Evolutionary conservation across 2,329 filamentous ascomycete genomes (phyloP).

Genomic region (Penicillium rolfsii): DNA sequence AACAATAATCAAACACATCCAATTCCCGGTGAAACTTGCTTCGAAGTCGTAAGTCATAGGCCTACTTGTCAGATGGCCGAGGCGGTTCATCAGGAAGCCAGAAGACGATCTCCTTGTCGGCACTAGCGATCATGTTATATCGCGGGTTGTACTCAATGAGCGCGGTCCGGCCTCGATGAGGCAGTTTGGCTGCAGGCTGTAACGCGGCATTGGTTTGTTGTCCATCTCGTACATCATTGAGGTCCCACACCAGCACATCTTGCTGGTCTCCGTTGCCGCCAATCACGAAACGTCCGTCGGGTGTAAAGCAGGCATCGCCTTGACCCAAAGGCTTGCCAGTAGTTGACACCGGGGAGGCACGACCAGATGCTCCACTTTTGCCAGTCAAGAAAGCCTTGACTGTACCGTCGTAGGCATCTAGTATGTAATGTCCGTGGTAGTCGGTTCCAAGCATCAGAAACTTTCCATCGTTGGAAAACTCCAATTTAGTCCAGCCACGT

Average conservation of each 20-base stretch:
- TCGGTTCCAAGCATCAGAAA: conserved; percentile 81
- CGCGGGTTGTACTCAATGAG: conserved; percentile 87
- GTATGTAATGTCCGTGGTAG: conserved; percentile 80
- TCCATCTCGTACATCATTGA: conserved; percentile 59
- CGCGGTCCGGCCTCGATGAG: conserved; percentile 63
- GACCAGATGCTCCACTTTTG: conserved; percentile 52
- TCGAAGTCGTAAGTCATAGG: background rate
- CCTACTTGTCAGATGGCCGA: conserved; percentile 40
- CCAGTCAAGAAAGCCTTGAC: conserved; percentile 72
- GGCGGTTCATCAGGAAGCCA: conserved; percentile 70
- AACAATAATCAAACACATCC: background rate
- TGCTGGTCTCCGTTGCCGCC: conserved; percentile 71
- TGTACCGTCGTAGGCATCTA: conserved; percentile 88
- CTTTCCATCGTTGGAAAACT: conserved; percentile 96
- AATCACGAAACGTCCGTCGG: conserved; percentile 85
- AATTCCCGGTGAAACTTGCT: background rate
- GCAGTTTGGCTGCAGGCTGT: conserved; percentile 44
- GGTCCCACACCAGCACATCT: conserved; percentile 87
- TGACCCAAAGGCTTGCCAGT: conserved; percentile 57
- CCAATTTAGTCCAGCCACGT: conserved; percentile 78
- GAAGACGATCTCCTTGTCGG: conserved; percentile 80
- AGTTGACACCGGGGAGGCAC: conserved; percentile 56
- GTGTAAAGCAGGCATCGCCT: conserved; percentile 84
- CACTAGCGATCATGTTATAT: conserved; percentile 88
- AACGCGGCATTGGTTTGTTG: conserved; percentile 52